Base-by-base conservation (phyloP, 352 stramenopile species). In the Globisporangium middletonii region DNA sequence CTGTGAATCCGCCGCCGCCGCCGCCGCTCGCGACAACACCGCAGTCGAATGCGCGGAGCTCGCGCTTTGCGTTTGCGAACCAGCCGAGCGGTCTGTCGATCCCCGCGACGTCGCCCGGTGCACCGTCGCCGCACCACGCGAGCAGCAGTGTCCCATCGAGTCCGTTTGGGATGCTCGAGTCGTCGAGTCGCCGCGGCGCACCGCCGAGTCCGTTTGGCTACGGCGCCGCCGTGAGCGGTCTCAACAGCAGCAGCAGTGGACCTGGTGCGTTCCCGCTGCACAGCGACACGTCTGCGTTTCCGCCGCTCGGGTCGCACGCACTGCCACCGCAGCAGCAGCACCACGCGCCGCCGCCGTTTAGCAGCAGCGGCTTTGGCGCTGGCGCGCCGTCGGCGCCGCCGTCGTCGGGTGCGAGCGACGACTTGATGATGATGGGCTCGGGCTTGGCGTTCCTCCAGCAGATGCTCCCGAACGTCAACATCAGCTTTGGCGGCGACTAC, bases 381-480 rank as follows among this genome's bases (percentile, higher is more conserved):
- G 67, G 60, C 41, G 56, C 51, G 69, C 35, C 59, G 63, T 44
- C 61, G 4, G 33, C 4, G 33, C 33, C 33, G 33, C 33, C 33
- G 1, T 38, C 33, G 33, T 38, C 33, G 8, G 30, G 4, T 38
- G 33, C 67, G 6, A 26, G 45, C 47, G 59, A 59, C 45, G 60
- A 53, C 46, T 53, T 58, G 41, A 46, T 30, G 42, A 53, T 41
- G 12, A 49, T 50, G n/a, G 57, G 55, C 3, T 73, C 67, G 16
- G 83, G 83, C 0, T 66, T 94, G 1, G 83, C 81, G 42, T 94
- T 92, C 62, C 67, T 94, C 30, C 83, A 94, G 75, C 79, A 91
- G 59, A 94, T 94, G 83, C 77, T 94, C 18, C 83, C 83, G 11
- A 94, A 94, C 55, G 83, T 94, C 33, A 92, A 94, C 69, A 94